Evolutionary conservation across 179 eudicot genomes (phyloP).

Genomic region (Beta macrorhiza): DNA sequence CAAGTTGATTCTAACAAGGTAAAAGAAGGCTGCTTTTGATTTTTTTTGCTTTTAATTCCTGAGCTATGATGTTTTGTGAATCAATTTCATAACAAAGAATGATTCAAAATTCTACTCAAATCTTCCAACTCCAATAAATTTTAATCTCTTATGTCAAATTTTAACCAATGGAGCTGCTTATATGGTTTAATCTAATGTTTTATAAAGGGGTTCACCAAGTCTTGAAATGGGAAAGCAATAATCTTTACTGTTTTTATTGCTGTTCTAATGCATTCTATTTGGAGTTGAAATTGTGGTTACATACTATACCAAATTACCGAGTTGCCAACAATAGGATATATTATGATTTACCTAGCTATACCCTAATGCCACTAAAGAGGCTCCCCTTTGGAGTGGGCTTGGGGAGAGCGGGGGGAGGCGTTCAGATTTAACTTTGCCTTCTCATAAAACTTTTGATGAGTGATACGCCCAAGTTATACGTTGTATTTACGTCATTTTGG

Average conservation of each 20-base stretch:
- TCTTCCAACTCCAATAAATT: neutral
- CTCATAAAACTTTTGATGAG: neutral
- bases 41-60: neutral
- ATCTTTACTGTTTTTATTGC: neutral
- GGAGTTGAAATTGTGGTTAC: neutral
- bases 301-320: neutral
- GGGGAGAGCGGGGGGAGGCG: neutral
- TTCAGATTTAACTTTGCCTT: neutral
- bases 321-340: neutral
- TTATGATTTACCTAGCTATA: neutral
- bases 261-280: neutral
- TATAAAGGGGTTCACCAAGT: neutral
- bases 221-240: neutral
- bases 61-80: neutral
- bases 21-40: neutral
- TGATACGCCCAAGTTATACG: too few relatives aligned
- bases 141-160: neutral
- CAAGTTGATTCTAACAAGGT: constrained; percentile 80
- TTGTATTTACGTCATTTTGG: too few relatives aligned
- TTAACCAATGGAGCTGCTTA: neutral
- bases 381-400: neutral
- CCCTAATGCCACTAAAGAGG: neutral
- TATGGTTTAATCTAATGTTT: neutral
- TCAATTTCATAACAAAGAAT: neutral
- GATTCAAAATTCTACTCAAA: neutral